These are phyloP conservation scores for Eragrostis nindensis DNA, from an alignment of 176 grass and related monocot species.

Conservation along the genomic window DNA sequence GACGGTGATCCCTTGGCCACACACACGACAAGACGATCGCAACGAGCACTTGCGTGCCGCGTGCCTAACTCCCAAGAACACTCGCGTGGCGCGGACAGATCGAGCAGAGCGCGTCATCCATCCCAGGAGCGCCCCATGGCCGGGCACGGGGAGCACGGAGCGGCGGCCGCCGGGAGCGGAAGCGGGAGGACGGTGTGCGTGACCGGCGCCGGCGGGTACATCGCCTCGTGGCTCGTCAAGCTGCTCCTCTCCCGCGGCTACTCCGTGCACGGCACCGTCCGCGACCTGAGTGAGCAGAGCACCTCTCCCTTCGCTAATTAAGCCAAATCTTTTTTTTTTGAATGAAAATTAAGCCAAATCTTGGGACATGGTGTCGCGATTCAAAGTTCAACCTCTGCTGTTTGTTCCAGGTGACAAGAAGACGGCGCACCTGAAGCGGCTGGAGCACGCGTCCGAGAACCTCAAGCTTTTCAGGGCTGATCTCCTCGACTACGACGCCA, in stretches of 20 bases:
- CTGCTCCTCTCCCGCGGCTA: constrained; percentile 64
- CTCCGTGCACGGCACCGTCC: constrained; percentile 63
- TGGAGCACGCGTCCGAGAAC: constrained; percentile 34
- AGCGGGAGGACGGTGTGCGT: constrained; percentile 52
- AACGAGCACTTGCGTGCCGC: no score
- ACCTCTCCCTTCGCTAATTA: no score
- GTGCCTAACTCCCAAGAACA: no score
- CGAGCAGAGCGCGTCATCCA: no score
- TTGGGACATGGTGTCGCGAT: no score
- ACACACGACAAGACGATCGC: no score
- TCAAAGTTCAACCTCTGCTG: no score
- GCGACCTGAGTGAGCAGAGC: constrained; percentile 19
- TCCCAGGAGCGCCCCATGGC: not conserved
- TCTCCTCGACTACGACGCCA: constrained; percentile 34
- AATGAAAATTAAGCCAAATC: no score
- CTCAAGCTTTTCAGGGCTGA: constrained; percentile 56
- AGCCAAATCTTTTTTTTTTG: no score
- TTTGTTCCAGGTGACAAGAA: constrained; percentile 50
- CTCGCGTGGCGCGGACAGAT: no score
- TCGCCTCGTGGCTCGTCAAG: constrained; percentile 68
- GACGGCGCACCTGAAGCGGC: constrained; percentile 39
- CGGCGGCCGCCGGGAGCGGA: not conserved
- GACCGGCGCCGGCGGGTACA: constrained; percentile 59
- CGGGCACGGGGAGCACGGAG: constrained; percentile 1
- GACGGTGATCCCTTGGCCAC: no score